Percentiles rank a stretch among this genome's conserved stretches.
These are phyloP conservation scores for Gardenia jasminoides DNA, from an alignment of 257 asterid species.

Conservation along the genomic window DNA sequence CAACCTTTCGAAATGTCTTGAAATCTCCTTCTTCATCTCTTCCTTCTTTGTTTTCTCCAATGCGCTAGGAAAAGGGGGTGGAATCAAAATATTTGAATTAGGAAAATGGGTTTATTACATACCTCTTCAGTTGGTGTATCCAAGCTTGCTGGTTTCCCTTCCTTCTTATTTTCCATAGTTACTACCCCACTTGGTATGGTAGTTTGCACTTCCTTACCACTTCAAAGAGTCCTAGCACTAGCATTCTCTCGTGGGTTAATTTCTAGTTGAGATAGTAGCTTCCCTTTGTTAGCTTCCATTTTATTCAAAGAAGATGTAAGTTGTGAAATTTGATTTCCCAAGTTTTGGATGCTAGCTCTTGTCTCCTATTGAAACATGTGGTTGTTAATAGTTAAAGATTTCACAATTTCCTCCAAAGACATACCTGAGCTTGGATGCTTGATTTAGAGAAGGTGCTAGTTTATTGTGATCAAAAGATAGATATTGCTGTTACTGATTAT, in stretches of 20 bases:
- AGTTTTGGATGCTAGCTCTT: background rate
- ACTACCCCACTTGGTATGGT: no score
- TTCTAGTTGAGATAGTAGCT: background rate
- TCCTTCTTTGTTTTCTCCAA: no score
- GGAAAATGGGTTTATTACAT: no score
- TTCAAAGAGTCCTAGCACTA: background rate
- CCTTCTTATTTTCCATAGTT: no score
- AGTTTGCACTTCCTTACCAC: background rate
- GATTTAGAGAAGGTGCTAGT: no score
- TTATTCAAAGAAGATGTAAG: no score
- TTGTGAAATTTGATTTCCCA: background rate
- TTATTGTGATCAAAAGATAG: background rate
- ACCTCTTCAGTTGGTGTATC: no score
- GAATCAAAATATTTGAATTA: no score
- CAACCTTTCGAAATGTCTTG: background rate
- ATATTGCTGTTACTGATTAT: no score
- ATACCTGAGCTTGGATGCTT: background rate
- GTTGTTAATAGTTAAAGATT: background rate
- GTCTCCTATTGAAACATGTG: background rate
- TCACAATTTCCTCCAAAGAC: background rate
- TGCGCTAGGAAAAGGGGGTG: no score
- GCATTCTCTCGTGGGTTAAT: background rate
- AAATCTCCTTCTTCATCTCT: background rate
- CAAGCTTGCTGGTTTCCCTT: no score
- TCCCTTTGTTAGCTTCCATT: background rate